Evolutionary conservation across 495 filamentous ascomycete genomes (phyloP), one percentile per base, ranked within the genome.

Genomic region (Tuber aestivum): DNA sequence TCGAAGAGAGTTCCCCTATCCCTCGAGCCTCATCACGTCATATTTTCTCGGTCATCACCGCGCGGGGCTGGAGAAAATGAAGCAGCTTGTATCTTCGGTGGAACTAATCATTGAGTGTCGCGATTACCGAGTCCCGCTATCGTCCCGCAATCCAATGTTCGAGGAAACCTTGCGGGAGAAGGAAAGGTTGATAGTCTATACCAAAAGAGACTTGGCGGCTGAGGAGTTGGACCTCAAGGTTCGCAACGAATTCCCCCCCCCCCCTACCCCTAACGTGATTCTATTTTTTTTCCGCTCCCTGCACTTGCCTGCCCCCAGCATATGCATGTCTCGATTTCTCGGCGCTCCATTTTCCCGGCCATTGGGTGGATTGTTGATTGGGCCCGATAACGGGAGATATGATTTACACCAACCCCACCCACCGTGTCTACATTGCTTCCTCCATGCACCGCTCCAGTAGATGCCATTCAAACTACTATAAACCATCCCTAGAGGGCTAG

Each of bases 41-140:
- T 99, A 97, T 86, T 99, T 91, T 87, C 89, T 98, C n/a, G 95
- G 95, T 74, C 95, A 99, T 83, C 95, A 99, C 86, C 87, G 88
- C 69, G 87, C 92, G 48, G 95, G 92, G n/a, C 86, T 98, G 35
- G 85, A 86, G 32, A 91, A 92, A 83, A 98, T 99, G 92, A 92
- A 92, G 84, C 90, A 89, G 74, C 87, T 92, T 85, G 89, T 99
- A 70, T 89, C 89, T 69, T 88, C 89, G 70, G 92, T 97, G 74
- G 92, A 94, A 78, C 91, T 98, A 69, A 89, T 99, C 71, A 89
- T 99, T 74, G 95, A 99, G 85, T 97, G 94, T 84, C 92, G 95
- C 72, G 95, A 99, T 85, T 95, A 93, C 83, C 91, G 95, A 50
- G 89, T 96, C 10, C 95, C 95, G 3, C 84, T 97, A 6, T 93